A percentile compares a stretch with the other conserved stretches of the same genome.
Conservation (phyloP, 805 yeast species). For the Tetrapisispora phaffii region DNA sequence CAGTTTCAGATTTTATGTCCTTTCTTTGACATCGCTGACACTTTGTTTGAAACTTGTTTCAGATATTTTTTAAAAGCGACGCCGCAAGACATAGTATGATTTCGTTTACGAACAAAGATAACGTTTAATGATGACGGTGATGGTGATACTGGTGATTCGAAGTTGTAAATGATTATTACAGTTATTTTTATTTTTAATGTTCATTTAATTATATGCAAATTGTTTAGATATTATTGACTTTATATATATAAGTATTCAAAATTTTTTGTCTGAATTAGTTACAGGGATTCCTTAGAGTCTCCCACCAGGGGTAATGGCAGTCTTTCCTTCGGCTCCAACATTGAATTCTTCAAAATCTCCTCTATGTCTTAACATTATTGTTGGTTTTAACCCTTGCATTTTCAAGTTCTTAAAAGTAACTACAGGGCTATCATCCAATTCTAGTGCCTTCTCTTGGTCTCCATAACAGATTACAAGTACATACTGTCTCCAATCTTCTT, state of each 20-base stretch:
- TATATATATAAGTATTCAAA: not conserved
- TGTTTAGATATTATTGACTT: not conserved
- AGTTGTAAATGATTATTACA: too few species aligned
- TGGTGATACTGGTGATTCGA: too few species aligned
- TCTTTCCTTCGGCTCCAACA: conserved; percentile 9
- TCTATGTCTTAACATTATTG: conserved; percentile 81
- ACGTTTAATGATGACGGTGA: too few species aligned
- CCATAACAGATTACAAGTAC: conserved; percentile 85
- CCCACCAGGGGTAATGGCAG: conserved; percentile 23
- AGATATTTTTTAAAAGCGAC: not conserved
- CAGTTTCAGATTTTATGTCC: not conserved
- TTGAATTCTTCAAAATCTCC: conserved; percentile 40
- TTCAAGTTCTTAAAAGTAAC: conserved; percentile 72
- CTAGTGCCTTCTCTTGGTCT: conserved; percentile 76
- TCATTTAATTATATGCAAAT: not conserved
- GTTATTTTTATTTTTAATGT: not conserved
- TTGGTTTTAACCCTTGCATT: conserved; percentile 79
- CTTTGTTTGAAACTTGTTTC: conserved; percentile 47
- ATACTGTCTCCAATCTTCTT: conserved; percentile 78
- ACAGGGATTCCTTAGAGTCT: conserved; percentile 11
- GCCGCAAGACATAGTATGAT: not conserved
- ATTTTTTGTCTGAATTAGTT: too few species aligned
- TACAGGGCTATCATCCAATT: conserved; percentile 82
- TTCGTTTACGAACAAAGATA: too few species aligned
- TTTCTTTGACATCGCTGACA: not conserved